phyloP scores from a whole-genome alignment of 345 rosid species.

The Murraya paniculata region DNA sequence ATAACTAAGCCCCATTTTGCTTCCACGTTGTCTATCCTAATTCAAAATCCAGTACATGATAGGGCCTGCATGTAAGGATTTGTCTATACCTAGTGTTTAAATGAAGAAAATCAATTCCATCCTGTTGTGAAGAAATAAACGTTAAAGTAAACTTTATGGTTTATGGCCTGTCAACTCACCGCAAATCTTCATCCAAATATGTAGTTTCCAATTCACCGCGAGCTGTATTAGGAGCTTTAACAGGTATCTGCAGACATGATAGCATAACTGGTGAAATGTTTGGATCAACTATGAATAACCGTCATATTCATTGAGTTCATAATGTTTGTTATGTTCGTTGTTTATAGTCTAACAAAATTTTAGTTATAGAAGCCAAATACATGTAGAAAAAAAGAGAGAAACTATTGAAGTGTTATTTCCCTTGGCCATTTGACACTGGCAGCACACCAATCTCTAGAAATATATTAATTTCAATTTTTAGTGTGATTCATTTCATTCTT shows the following conservation, averaged over 20 bases:
- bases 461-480: no score
- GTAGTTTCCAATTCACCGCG: conserved; percentile 48
- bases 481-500: neutral
- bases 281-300: neutral
- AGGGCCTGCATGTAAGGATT: neutral
- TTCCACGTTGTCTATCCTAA: neutral
- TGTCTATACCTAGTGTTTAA: neutral
- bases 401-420: no score
- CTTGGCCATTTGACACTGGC: neutral
- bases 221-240: conserved; percentile 39
- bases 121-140: neutral
- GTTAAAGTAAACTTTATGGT: neutral
- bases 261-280: neutral
- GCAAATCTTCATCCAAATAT: conserved; percentile 41
- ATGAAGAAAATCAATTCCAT: neutral
- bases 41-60: neutral
- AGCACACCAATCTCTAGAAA: neutral
- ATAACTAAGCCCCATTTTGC: neutral
- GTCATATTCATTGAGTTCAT: neutral
- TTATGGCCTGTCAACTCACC: conserved; percentile 19
- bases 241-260: conserved; percentile 20
- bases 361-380: neutral
- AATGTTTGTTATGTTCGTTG: no score
- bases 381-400: neutral
- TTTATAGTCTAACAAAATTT: neutral